A percentile compares a stretch with the other conserved stretches of the same genome.
These are phyloP conservation scores for Saraca asoca DNA, from an alignment of 331 rosid genomes.

Conservation along the genomic window DNA sequence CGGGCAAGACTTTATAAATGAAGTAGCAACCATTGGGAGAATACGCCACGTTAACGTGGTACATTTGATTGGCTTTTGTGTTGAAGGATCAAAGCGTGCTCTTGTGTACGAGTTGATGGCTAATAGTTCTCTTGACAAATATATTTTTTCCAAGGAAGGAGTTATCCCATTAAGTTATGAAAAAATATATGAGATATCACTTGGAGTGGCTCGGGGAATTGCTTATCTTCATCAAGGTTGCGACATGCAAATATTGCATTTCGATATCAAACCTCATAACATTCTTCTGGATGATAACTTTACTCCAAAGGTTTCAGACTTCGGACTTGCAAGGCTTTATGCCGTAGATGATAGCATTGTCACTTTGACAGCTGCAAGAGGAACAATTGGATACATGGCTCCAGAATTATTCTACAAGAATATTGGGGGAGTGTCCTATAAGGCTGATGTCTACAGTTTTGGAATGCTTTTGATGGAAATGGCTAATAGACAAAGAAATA, in stretches of 20 bases:
- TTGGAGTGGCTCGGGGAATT: conserved; percentile 38
- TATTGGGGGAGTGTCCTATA: conserved; percentile 38
- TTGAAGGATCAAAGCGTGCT: conserved; percentile 39
- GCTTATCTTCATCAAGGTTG: conserved; percentile 35
- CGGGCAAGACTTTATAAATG: conserved; percentile 30
- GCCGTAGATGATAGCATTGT: conserved; percentile 28
- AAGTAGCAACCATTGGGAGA: conserved; percentile 38
- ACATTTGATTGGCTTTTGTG: conserved; percentile 39
- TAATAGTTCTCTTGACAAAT: conserved; percentile 36
- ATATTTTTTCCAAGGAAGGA: conserved; percentile 20
- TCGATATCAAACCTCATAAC: conserved; percentile 33
- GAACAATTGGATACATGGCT: conserved; percentile 51
- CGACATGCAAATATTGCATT: conserved; percentile 33
- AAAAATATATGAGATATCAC: conserved; percentile 15
- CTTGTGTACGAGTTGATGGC: conserved; percentile 45
- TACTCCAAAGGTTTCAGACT: conserved; percentile 36
- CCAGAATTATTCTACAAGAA: conserved; percentile 43
- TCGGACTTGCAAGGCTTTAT: conserved; percentile 30
- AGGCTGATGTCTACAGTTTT: conserved; percentile 43
- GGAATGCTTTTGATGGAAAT: conserved; percentile 49
- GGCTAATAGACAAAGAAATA: conserved; percentile 12
- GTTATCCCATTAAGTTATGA: conserved; percentile 10
- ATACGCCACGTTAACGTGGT: conserved; percentile 43
- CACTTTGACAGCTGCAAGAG: conserved; percentile 28
- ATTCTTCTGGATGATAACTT: conserved; percentile 16